Base-by-base conservation (phyloP, 139 green algal species). In the Tetradesmus lagerheimii region DNA sequence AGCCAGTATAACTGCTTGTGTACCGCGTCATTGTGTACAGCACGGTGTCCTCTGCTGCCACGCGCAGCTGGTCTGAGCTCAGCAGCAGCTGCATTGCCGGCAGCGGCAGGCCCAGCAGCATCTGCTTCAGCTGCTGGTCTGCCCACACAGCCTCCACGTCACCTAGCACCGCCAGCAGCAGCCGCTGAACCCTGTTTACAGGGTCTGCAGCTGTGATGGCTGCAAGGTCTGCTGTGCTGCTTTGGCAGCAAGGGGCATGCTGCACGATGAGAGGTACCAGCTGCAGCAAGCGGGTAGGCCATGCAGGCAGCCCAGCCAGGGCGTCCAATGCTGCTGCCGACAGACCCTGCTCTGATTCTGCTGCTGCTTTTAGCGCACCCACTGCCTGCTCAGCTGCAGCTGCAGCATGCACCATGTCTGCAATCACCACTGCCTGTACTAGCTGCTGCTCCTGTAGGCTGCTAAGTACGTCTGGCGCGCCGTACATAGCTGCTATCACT, bases 221-320 rank as follows among this genome's bases (percentile, higher is more conserved):
- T 71, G 57, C 57, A 9, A 71, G 57, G 57, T 71, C 57, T 9
- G 57, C 57, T 76, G 66, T n/a, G 67, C n/a, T 78, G 62, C 62
- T 75, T 29, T n/a, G 23, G 67, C 67, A 37, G 67, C 18, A 41
- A n/a, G n/a, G 23, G 1, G 74, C 74, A 43, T 43, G 34, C 14
- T 25, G 18, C 11, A 80, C 74, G 1, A 80, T 18, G 23, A 27
- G 0, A 29, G 34, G 74, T 35, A 80, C 31, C 74, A 80, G 35
- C 74, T 80, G 74, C 74, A 80, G 74, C 74, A 80, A 20, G 74
- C 74, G 47, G 12, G 23, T 8, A 82, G 76, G 76, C 76, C 76
- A 82, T 37, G 76, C 76, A 47, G 5, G 38, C 76, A 82, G 76
- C 37, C 76, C 15, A 16, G 37, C 76, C 76, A 82, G 38, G 14